Evolutionary conservation across 306 rosid species (phyloP).

Genomic region (Dryas drummondii): DNA sequence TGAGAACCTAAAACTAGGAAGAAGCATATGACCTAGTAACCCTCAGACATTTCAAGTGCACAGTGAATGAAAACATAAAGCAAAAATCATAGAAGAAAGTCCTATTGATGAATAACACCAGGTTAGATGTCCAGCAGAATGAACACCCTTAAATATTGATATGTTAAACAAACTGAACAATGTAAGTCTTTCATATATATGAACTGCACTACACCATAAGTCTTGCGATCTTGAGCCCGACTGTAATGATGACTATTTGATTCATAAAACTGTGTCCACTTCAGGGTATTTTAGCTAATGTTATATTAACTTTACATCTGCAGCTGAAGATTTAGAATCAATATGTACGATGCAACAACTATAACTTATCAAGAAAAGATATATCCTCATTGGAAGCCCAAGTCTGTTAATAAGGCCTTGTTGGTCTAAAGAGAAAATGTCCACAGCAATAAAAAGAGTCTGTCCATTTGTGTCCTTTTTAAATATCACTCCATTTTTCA

Average conservation of each 20-base stretch:
- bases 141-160: not conserved
- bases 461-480: no score
- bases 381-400: not conserved
- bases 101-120: not conserved
- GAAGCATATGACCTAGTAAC: not conserved
- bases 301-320: not conserved
- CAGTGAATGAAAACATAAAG: not conserved
- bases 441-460: not conserved
- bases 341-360: not conserved
- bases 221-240: not conserved
- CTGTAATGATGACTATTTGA: not conserved
- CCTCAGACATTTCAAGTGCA: not conserved
- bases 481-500: no score
- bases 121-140: not conserved
- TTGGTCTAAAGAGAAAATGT: no score
- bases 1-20: conserved; percentile 27
- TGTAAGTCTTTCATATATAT: not conserved
- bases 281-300: not conserved
- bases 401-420: not conserved
- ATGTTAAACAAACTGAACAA: not conserved
- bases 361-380: not conserved
- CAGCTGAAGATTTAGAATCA: not conserved
- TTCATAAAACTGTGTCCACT: not conserved
- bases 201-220: conserved; percentile 4
- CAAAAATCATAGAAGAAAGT: not conserved